Evolutionary conservation across 352 stramenopile species (phyloP).

Genomic region (Phytophthora brassicae): DNA sequence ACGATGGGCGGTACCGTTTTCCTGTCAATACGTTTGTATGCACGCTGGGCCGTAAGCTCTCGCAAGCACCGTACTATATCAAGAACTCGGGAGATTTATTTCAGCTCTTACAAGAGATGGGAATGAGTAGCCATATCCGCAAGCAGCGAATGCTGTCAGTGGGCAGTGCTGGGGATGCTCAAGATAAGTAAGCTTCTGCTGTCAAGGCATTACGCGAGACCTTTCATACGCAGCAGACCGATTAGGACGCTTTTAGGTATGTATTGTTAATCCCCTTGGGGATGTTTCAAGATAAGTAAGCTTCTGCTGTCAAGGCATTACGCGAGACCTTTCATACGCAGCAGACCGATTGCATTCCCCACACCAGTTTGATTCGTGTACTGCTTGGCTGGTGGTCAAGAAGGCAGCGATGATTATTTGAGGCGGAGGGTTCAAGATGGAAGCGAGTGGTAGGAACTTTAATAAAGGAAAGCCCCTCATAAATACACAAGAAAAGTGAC

Average conservation of each 20-base stretch:
- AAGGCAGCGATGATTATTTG: conserved; percentile 44
- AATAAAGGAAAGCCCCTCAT: no score
- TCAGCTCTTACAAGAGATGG: conserved; percentile 83
- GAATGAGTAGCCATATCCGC: conserved; percentile 78
- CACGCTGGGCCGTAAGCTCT: conserved; percentile 79
- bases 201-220: conserved; percentile 38
- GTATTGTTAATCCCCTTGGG: no score
- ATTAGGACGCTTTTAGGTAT: no score
- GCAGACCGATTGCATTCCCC: conserved; percentile 74
- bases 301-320: conserved; percentile 27
- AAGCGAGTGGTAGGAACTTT: conserved; percentile 33
- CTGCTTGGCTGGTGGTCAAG: conserved; percentile 48
- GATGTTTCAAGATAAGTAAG: no score
- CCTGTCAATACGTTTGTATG: conserved; percentile 87
- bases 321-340: conserved; percentile 63
- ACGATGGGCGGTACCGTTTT: conserved; percentile 65
- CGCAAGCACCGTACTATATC: conserved; percentile 85
- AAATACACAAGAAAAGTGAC: conserved; percentile 17
- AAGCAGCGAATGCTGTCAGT: conserved; percentile 71
- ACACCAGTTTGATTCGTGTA: conserved; percentile 73
- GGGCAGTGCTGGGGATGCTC: conserved; percentile 30
- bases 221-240: conserved; percentile 69
- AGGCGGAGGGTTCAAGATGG: conserved; percentile 16
- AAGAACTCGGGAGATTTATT: conserved; percentile 87
- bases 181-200: neutral